Conservation (phyloP, 164 flowering plant genomes). For the Dillenia turbinata region DNA sequence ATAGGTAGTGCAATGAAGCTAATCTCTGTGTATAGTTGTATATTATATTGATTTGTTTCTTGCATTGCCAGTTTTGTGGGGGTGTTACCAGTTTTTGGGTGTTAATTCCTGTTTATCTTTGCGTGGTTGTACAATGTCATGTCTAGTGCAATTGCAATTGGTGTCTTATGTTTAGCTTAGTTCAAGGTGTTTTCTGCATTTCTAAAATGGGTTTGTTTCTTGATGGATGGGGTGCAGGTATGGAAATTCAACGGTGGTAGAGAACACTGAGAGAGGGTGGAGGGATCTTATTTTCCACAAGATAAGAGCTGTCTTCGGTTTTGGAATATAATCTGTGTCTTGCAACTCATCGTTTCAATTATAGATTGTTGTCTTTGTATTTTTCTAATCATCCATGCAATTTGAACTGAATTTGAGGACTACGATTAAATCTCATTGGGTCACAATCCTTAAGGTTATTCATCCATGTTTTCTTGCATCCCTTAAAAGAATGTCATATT, state of each 20-base stretch:
- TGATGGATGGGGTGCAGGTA: constrained; percentile 41
- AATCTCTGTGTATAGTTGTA: constrained; percentile 12
- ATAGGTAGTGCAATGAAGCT: constrained; percentile 36
- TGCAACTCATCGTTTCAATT: too few relatives aligned
- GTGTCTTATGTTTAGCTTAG: too few relatives aligned
- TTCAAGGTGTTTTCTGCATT: too few relatives aligned
- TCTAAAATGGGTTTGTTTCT: neutral
- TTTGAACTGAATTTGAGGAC: too few relatives aligned
- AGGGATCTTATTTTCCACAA: constrained; percentile 78
- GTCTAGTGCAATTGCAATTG: neutral
- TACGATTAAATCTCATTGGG: too few relatives aligned
- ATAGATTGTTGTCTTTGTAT: too few relatives aligned
- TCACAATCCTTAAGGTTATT: too few relatives aligned
- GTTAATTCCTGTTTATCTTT: constrained; percentile 1
- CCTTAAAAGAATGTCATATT: too few relatives aligned
- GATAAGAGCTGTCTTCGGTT: constrained; percentile 83
- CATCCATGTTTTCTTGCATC: too few relatives aligned
- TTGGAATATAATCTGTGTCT: constrained; percentile 48
- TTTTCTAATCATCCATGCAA: too few relatives aligned
- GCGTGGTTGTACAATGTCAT: neutral
- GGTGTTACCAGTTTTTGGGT: neutral
- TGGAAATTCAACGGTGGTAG: constrained; percentile 87
- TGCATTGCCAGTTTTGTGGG: neutral
- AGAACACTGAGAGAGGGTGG: constrained; percentile 96
- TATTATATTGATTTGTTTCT: neutral